These are phyloP conservation scores for Phaeotremella fagi DNA, from an alignment of 768 basidiomycete species.

Conservation along the genomic window DNA sequence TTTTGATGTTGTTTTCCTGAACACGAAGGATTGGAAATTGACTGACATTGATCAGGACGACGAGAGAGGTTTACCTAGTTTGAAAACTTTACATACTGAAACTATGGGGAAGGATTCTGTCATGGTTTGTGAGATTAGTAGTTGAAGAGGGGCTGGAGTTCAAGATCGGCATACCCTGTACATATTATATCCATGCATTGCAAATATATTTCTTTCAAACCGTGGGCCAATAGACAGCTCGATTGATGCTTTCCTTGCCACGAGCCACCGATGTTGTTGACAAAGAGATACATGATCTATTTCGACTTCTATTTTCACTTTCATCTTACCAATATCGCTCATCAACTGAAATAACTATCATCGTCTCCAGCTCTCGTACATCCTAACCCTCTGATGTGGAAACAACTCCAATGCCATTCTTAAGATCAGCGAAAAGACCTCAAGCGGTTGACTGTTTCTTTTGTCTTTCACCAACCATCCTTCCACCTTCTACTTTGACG, in stretches of 20 bases:
- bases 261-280: too few species aligned
- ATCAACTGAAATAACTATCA: too few species aligned
- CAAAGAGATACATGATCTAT: too few species aligned
- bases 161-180: neutral
- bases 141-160: neutral
- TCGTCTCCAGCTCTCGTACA: too few species aligned
- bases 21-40: neutral
- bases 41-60: constrained; percentile 18
- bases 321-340: too few species aligned
- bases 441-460: constrained; percentile 42
- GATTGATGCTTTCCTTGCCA: too few species aligned
- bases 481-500: constrained; percentile 12
- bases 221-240: too few species aligned
- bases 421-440: constrained; percentile 32
- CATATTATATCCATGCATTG: too few species aligned
- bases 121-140: constrained; percentile 28
- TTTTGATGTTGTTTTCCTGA: neutral
- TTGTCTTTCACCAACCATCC: constrained; percentile 34
- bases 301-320: too few species aligned
- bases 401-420: constrained; percentile 34
- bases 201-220: too few species aligned
- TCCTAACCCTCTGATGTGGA: too few species aligned
- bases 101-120: constrained; percentile 44
- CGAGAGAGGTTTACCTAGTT: constrained; percentile 24
- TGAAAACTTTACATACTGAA: constrained; percentile 31